Percentiles rank a stretch among this genome's conserved stretches.
phyloP scores from a whole-genome alignment of 495 filamentous ascomycete genomes.

The Lasiosphaeriaceae sp. region DNA sequence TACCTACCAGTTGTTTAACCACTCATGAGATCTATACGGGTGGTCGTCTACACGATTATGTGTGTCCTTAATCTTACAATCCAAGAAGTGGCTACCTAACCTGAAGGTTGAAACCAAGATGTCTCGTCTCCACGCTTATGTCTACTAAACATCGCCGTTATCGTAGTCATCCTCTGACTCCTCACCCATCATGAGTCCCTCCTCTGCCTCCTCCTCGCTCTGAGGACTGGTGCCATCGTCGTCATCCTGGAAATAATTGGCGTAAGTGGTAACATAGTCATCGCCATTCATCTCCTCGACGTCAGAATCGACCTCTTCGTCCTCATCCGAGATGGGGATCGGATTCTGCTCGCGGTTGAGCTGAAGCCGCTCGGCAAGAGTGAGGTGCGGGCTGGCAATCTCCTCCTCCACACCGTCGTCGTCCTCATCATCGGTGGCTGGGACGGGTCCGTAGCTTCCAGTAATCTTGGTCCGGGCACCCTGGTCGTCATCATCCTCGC shows the following conservation, averaged over 20 bases:
- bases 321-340: neutral
- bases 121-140: too few relatives aligned
- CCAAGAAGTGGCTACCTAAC: too few relatives aligned
- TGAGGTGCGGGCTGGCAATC: neutral
- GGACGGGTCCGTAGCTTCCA: neutral
- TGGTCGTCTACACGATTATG: too few relatives aligned
- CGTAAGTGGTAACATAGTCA: constrained; percentile 10
- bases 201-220: neutral
- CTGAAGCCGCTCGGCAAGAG: neutral
- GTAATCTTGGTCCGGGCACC: neutral
- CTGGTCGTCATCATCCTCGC: neutral
- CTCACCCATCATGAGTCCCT: neutral
- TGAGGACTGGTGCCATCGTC: constrained; percentile 9
- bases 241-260: constrained; percentile 17
- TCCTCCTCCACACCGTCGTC: neutral
- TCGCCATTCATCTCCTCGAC: constrained; percentile 7
- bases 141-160: neutral
- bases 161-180: neutral
- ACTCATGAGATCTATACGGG: too few relatives aligned
- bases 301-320: neutral
- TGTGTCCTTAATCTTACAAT: too few relatives aligned
- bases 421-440: neutral
- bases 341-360: neutral
- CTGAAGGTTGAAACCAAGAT: too few relatives aligned
- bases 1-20: too few relatives aligned